Base-by-base conservation (phyloP, 495 filamentous ascomycete genomes). In the Penicillium fimorum region DNA sequence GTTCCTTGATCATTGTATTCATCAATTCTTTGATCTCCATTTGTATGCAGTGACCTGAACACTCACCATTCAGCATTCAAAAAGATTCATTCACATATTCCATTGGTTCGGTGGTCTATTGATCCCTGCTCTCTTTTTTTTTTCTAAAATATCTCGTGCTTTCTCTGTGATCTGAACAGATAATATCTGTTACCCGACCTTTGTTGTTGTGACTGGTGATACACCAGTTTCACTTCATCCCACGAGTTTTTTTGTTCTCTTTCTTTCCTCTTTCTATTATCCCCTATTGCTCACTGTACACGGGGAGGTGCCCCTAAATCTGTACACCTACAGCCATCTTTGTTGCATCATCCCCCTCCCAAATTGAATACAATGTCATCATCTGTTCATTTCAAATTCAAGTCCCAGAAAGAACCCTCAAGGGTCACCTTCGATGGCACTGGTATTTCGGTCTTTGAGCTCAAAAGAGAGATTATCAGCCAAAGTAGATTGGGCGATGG, bases 371-470 rank as follows among this genome's bases (percentile, higher is more conserved):
- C 72, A 77, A 98, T 98, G 94, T 82, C 92, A 75, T 97, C 95
- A 53, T 97, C 92, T 59, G 92, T 99, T 70, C 97, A 96, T 78
- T 97, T 96, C 88, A 96, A 96, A 78, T 99, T 97, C 88, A 97
- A 97, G 81, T 97, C 93, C 56, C 90, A 94, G 70, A 96, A 93
- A 76, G 95, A 97, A 71, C 90, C 93, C 53, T 88, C 90, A 22
- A 82, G 92, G 69, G 90, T 99, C 57, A 87, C 90, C 64, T 99
- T 99, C 76, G 94, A 99, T 77, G 94, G 94, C 67, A 97, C 94
- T 64, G 90, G 90, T 75, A 96, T 99, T 59, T 96, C 94, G 53
- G 94, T 97, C 64, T 99, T 97, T 77, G 94, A 97, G 72, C 76
- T 97, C 68, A 99, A 99, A 75, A 85, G 93, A 75, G 92, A 96